phyloP scores from a whole-genome alignment of 1,284 basidiomycete species.

The Gomphus bonarii region DNA sequence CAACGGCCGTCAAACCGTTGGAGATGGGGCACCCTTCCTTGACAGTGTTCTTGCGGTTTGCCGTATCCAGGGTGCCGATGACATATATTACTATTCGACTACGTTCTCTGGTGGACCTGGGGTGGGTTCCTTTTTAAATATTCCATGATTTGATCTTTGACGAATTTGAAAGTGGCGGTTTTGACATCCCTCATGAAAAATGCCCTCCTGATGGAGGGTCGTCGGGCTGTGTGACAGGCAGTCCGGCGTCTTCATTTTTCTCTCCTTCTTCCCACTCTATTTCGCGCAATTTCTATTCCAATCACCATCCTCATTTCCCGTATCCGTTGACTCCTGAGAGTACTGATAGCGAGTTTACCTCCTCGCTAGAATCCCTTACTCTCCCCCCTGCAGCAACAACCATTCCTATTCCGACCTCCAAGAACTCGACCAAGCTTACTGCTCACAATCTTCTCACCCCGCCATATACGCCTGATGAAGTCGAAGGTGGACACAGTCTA shows the following conservation, averaged over 20 bases:
- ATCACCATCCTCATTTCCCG: neutral
- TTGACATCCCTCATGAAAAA: conserved; percentile 79
- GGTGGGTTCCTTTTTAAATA: conserved; percentile 35
- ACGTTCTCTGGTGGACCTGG: conserved; percentile 81
- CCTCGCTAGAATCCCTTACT: conserved; percentile 13
- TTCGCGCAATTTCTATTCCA: conserved; percentile 16
- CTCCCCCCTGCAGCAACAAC: conserved; percentile 9
- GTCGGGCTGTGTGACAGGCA: conserved; percentile 86
- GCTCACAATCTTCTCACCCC: conserved; percentile 11
- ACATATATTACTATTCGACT: conserved; percentile 82
- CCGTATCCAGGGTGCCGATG: conserved; percentile 64
- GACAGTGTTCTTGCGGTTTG: conserved; percentile 79
- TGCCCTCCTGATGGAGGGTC: conserved; percentile 89
- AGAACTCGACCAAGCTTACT: neutral
- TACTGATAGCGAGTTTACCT: conserved; percentile 8
- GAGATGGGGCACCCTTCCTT: conserved; percentile 78
- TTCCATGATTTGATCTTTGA: conserved; percentile 12
- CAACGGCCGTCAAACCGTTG: conserved; percentile 90
- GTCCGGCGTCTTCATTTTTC: conserved; percentile 54
- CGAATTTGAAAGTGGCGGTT: conserved; percentile 60
- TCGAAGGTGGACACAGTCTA: conserved; percentile 8
- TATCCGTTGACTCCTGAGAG: conserved; percentile 8
- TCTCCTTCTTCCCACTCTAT: conserved; percentile 30
- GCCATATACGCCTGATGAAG: conserved; percentile 12
- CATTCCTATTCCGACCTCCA: conserved; percentile 10